A percentile compares a stretch with the other conserved stretches of the same genome.
Evolutionary conservation across 805 yeast species (phyloP).

Genomic region (Yamadazyma scolyti): DNA sequence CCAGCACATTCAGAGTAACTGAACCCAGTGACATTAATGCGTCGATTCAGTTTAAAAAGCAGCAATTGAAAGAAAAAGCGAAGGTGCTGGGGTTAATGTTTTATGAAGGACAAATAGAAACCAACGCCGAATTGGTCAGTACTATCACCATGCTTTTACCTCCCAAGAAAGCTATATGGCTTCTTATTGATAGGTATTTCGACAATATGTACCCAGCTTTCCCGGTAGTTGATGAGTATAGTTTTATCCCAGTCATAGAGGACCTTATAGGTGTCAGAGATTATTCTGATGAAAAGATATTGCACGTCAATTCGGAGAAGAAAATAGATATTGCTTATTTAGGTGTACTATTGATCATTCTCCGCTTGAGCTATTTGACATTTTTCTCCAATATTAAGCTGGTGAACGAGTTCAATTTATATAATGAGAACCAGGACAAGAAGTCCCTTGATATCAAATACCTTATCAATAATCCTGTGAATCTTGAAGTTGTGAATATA

Average conservation of each 20-base stretch:
- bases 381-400: conserved; percentile 27
- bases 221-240: conserved; percentile 61
- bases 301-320: conserved; percentile 7
- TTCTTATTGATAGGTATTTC: conserved; percentile 56
- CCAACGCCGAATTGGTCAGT: conserved; percentile 18
- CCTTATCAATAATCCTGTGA: conserved; percentile 26
- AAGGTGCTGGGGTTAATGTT: conserved; percentile 19
- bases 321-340: conserved; percentile 30
- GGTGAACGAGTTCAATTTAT: conserved; percentile 27
- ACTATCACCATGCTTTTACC: conserved; percentile 44
- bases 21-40: no score
- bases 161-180: conserved; percentile 49
- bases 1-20: no score
- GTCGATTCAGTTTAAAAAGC: no score
- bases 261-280: conserved; percentile 41
- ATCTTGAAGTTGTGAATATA: conserved; percentile 24
- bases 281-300: conserved; percentile 14
- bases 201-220: conserved; percentile 56
- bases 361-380: conserved; percentile 31
- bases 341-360: conserved; percentile 29
- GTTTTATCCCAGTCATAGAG: conserved; percentile 39
- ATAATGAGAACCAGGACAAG: no score
- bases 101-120: conserved; percentile 22
- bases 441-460: conserved; percentile 21
- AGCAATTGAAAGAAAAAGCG: conserved; percentile 14